A percentile compares a stretch with the other conserved stretches of the same genome.
These are phyloP conservation scores for Wickerhamomyces kurtzmanii DNA, from an alignment of 805 yeast genomes.

Conservation along the genomic window DNA sequence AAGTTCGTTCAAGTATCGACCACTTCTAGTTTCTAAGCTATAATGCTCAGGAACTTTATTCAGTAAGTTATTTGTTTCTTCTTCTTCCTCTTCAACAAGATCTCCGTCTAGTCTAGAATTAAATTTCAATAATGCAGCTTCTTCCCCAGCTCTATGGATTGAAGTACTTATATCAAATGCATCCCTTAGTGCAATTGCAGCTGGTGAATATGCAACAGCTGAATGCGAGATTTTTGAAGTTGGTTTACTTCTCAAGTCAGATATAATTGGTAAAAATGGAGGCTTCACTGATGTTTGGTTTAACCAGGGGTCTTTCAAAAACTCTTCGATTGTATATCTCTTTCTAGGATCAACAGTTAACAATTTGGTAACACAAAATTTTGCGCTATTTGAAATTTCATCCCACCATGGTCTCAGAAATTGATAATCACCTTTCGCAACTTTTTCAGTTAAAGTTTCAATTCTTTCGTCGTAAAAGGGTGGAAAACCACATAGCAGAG, in stretches of 20 bases:
- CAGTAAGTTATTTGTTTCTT: conserved; percentile 4
- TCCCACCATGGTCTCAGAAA: conserved; percentile 86
- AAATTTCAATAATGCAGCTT: conserved; percentile 5
- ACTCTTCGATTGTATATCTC: conserved; percentile 59
- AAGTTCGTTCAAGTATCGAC: conserved; percentile 9
- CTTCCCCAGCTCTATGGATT: conserved; percentile 48
- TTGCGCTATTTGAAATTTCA: conserved; percentile 65
- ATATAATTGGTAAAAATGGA: too few species aligned
- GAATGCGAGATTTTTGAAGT: conserved; percentile 8
- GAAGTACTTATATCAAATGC: conserved; percentile 84
- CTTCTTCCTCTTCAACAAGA: conserved; percentile 18
- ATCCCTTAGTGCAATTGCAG: conserved; percentile 73
- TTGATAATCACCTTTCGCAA: conserved; percentile 61
- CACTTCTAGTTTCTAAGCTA: conserved; percentile 11
- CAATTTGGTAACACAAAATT: conserved; percentile 54
- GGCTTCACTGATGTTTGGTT: conserved; percentile 15
- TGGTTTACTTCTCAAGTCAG: conserved; percentile 1
- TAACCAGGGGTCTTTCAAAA: conserved; percentile 66
- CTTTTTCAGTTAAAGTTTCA: conserved; percentile 59
- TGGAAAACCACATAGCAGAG: conserved; percentile 64
- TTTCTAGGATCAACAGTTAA: conserved; percentile 60
- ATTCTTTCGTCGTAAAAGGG: conserved; percentile 64
- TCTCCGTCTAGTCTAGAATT: conserved; percentile 5
- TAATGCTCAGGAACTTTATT: too few species aligned
- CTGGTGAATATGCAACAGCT: conserved; percentile 44